Evolutionary conservation across 805 yeast genomes (phyloP), one percentile per base, ranked within the genome.

Genomic region (Spathaspora sp.): DNA sequence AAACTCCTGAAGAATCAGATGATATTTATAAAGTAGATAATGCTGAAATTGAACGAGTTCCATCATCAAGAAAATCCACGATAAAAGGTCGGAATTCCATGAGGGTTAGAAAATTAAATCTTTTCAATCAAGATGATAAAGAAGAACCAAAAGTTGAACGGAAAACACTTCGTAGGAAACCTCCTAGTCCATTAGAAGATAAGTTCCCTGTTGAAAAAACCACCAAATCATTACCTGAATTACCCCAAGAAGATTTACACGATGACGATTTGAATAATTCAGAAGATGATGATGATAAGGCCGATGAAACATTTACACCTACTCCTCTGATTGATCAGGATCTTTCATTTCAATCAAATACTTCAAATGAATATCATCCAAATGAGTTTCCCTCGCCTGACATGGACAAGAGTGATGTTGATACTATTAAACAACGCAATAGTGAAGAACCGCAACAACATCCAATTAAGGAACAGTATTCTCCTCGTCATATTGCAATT

Each of bases 71-170:
- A 45, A 71, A 69, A 49, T 67, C 75, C 5, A 73, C 78, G 1
- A 52, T 73, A n/a, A 69, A 67, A 50, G 29, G 44, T 9, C 70
- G 69, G 50, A 70, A 72, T 50, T 73, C 78, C 14, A 68, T 70
- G 70, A 66, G 73, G 39, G 67, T 74, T 35, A 59, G 78, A 12
- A 73, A 73, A 47, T 62, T 74, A 40, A 68, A 74, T 49, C 59
- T 74, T n/a, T 73, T 72, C 53, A 62, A 62, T 49, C 60, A 56
- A 35, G 52, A 49, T 29, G 55, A 51, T 23, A 50, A 54, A 17
- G 46, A 23, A 4, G 47, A 35, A 31, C 10, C 5, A 40, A 14
- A 23, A 20, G 32, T 23, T 7, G n/a, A 42, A 23, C 18, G 8
- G 3, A 31, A 35, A 12, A 11, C 26, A 14, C 47, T 49, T 8